Base-by-base conservation (phyloP, 345 rosid genomes). In the Eutrema japonicum region DNA sequence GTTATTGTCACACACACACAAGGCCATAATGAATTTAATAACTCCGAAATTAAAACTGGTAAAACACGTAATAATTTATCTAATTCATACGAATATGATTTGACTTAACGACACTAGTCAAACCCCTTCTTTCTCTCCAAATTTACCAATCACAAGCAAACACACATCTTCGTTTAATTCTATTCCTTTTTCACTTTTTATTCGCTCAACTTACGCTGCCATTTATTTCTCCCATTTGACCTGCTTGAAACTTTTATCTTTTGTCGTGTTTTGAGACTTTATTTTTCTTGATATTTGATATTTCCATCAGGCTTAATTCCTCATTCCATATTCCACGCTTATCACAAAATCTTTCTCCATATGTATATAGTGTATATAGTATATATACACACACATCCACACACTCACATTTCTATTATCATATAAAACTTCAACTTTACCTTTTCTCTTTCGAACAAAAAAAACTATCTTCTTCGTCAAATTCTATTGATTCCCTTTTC, bases 391-490 rank as follows among this genome's bases (percentile, higher is more conserved):
- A 67, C 72, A 30, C 33, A 30, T 22, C 2, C 26, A 60, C 58
- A 43, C 75, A 51, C 70, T 53, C 35, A 56, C 48, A 76, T 70
- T 70, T 70, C 75, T 70, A 70, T 70, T 76, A 70, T 54, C 75
- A 76, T 70, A 76, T 70, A 55, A 55, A 55, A 55, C 71, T 70
- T 70, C 71, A 55, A 70, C 75, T 76, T 76, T 76, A 76, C 79
- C 71, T 76, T 76, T 70, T 64, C 66, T 70, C 71, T 64, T 64
- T 38, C 46, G 30, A 22, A 50, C 51, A 63, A 64, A 12, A 37
- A 16, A 53, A 41, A 69, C 64, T 54, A 63, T 70, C 33, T 76
- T 41, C 52, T 76, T 49, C 60, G 16, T 76, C 75, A 76, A 48
- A 70, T 53, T 54, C 14, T 46, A 47, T 63, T 62, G 65, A 53